A percentile compares a stretch with the other conserved stretches of the same genome.
phyloP scores from a whole-genome alignment of 2,329 filamentous ascomycete genomes.

The Neofusicoccum parvum region DNA sequence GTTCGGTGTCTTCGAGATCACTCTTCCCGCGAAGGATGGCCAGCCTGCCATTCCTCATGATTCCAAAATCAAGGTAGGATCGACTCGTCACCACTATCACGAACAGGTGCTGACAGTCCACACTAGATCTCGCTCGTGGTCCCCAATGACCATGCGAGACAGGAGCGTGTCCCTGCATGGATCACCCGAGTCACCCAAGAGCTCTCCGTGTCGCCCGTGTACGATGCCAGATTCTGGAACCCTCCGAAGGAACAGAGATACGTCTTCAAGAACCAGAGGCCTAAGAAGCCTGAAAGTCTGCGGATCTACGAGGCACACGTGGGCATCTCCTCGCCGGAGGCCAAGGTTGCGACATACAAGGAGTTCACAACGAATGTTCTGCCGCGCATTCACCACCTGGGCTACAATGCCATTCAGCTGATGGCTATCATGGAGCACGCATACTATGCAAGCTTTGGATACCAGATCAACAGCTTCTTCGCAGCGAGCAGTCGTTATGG shows the following conservation, averaged over 20 bases:
- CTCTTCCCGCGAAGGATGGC: conserved; percentile 72
- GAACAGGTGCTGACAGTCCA: neutral
- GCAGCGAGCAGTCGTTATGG: conserved; percentile 96
- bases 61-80: conserved; percentile 85
- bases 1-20: conserved; percentile 86
- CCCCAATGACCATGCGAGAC: conserved; percentile 71
- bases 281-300: conserved; percentile 80
- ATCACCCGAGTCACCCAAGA: conserved; percentile 98
- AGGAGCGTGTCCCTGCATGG: conserved; percentile 92
- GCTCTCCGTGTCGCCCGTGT: conserved; percentile 81
- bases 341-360: conserved; percentile 89
- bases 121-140: conserved; percentile 78
- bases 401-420: conserved; percentile 96
- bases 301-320: conserved; percentile 99
- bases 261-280: conserved; percentile 78
- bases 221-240: conserved; percentile 97
- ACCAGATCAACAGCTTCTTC: conserved; percentile 99
- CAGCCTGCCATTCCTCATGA: conserved; percentile 83
- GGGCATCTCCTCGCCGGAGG: conserved; percentile 90
- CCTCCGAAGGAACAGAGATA: conserved; percentile 77
- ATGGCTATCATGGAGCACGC: conserved; percentile 99
- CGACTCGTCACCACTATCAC: conserved; percentile 18
- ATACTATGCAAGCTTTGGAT: conserved; percentile 98
- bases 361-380: conserved; percentile 94
- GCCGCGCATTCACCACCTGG: conserved; percentile 83